Conservation (phyloP, 2,329 filamentous ascomycete species). For the Metarhizium sp. region DNA sequence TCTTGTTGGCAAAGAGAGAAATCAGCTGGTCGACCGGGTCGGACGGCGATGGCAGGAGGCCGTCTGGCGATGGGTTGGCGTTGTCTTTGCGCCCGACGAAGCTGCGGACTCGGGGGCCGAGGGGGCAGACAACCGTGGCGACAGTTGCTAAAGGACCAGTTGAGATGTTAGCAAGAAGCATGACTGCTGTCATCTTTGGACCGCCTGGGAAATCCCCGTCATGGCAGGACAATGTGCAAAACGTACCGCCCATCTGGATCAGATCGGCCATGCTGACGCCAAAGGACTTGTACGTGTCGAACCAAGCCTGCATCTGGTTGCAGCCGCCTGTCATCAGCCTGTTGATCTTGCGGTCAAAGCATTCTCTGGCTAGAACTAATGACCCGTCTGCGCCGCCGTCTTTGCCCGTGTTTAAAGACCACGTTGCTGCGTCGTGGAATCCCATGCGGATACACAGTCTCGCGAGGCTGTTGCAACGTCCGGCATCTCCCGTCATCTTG, state of each 20-base stretch:
- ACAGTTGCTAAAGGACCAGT: conserved; percentile 15
- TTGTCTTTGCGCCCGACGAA: conserved; percentile 40
- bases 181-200: neutral
- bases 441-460: conserved; percentile 31
- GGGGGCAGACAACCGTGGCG: conserved; percentile 33
- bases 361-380: conserved; percentile 27
- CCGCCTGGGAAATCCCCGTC: no score
- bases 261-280: conserved; percentile 41
- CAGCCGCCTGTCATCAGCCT: conserved; percentile 33
- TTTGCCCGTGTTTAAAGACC: conserved; percentile 14
- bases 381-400: conserved; percentile 34
- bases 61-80: conserved; percentile 24
- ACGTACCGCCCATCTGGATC: conserved; percentile 37
- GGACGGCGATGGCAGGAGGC: conserved; percentile 31
- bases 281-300: conserved; percentile 26
- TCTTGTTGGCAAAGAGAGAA: conserved; percentile 38
- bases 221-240: neutral
- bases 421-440: conserved; percentile 35
- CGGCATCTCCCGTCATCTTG: conserved; percentile 22
- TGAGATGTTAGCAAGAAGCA: neutral
- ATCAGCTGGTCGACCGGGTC: conserved; percentile 33
- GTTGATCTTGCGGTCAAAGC: conserved; percentile 29
- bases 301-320: conserved; percentile 24
- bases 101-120: conserved; percentile 34
- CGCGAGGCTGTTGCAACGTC: conserved; percentile 29